Evolutionary conservation across 768 basidiomycete genomes (phyloP).

Genomic region (Tulasnella sp.): DNA sequence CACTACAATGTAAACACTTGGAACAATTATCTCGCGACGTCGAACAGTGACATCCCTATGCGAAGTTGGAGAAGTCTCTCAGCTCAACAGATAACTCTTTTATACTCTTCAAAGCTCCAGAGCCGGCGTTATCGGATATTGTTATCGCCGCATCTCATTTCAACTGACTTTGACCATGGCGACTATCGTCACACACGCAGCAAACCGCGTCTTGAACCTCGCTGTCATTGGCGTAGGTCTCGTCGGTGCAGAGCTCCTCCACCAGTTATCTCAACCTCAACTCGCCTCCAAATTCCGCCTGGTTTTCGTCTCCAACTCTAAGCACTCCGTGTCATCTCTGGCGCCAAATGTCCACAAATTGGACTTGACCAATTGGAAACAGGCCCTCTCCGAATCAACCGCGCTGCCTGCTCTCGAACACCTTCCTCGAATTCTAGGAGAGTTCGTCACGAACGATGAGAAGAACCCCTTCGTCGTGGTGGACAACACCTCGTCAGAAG

Average conservation of each 20-base stretch:
- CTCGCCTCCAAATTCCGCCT: conserved; percentile 48
- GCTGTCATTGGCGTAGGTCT: conserved; percentile 87
- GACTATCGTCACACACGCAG: neutral
- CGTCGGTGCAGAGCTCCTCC: conserved; percentile 79
- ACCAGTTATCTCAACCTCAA: conserved; percentile 62
- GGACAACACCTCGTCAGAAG: conserved; percentile 85
- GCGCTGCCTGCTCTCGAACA: conserved; percentile 31
- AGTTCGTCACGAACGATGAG: conserved; percentile 34
- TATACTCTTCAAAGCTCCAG: conserved; percentile 84
- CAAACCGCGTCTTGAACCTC: conserved; percentile 30
- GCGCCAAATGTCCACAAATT: conserved; percentile 19
- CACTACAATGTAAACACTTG: too few relatives aligned
- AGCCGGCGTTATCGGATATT: too few relatives aligned
- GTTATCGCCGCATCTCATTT: too few relatives aligned
- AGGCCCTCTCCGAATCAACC: conserved; percentile 39
- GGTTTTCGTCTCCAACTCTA: conserved; percentile 60
- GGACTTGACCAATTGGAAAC: conserved; percentile 36
- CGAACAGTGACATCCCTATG: too few relatives aligned
- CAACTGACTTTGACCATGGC: too few relatives aligned
- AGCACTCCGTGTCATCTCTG: conserved; percentile 43
- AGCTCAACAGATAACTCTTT: conserved; percentile 92
- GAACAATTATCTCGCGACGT: too few relatives aligned
- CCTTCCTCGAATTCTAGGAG: conserved; percentile 29
- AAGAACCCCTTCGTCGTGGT: conserved; percentile 57
- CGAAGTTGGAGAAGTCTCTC: conserved; percentile 73